These are phyloP conservation scores for Dothideomycetes sp. DNA, from an alignment of 2,329 filamentous ascomycete species.

Conservation along the genomic window DNA sequence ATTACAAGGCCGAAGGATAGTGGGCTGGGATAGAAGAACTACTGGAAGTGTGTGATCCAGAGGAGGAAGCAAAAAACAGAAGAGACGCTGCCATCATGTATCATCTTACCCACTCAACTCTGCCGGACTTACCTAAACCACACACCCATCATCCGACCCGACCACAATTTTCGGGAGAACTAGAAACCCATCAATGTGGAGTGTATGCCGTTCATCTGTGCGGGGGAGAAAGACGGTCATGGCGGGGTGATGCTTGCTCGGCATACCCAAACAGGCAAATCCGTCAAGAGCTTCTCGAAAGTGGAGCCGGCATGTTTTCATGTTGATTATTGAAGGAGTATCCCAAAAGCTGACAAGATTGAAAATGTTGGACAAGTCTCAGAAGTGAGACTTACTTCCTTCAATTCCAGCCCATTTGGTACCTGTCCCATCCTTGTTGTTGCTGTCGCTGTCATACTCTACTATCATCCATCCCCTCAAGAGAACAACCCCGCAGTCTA, in stretches of 20 bases:
- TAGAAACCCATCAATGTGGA: background rate
- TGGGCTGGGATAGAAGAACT: no score
- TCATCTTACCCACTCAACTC: background rate
- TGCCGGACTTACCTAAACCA: slow-evolving; percentile 6
- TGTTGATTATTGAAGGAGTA: no score
- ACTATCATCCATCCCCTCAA: background rate
- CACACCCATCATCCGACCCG: background rate
- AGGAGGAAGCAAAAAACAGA: no score
- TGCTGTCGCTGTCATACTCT: no score
- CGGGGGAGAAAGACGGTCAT: background rate
- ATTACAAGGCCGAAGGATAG: no score
- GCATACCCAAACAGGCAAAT: background rate
- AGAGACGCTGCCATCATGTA: slow-evolving; percentile 4
- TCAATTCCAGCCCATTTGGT: no score
- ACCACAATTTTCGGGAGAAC: background rate
- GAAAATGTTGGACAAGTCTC: no score
- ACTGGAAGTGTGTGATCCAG: background rate
- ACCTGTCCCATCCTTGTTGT: no score
- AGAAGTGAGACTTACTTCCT: no score
- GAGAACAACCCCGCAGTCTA: slow-evolving; percentile 1
- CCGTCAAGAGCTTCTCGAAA: no score
- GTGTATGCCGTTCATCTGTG: background rate
- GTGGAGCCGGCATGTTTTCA: no score
- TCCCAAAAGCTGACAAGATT: no score
- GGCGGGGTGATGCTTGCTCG: background rate